Evolutionary conservation across 2,329 filamentous ascomycete genomes (phyloP).

Genomic region (Teratosphaeria zuluensis): DNA sequence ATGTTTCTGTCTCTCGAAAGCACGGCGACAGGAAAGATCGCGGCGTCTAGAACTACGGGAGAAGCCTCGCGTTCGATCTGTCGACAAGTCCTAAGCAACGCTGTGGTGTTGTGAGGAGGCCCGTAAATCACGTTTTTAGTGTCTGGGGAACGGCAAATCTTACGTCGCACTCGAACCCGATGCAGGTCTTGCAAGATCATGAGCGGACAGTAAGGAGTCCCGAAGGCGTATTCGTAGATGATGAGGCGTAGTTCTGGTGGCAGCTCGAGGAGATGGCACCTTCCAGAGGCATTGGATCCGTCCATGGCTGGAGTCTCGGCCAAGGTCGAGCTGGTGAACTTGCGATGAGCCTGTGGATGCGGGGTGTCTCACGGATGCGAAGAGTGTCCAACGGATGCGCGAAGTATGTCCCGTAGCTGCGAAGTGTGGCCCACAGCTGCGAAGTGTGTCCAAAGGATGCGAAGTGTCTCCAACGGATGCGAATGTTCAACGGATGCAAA

Average conservation of each 20-base stretch:
- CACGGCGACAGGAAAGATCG: neutral
- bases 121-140: neutral
- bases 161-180: neutral
- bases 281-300: neutral
- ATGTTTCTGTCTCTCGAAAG: neutral
- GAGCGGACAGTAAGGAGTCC: neutral
- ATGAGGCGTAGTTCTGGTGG: neutral
- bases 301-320: too few species aligned
- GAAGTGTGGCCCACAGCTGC: too few species aligned
- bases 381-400: too few species aligned
- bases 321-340: too few species aligned
- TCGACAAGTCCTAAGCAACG: neutral
- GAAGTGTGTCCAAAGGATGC: too few species aligned
- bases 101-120: neutral
- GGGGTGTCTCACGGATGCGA: too few species aligned
- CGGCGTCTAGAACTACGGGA: neutral
- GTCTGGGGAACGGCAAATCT: too few species aligned
- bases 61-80: neutral
- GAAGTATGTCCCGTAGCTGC: too few species aligned
- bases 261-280: neutral
- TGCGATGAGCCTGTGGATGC: too few species aligned
- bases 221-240: neutral
- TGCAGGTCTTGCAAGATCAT: neutral
- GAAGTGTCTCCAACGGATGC: too few species aligned
- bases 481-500: too few species aligned